Evolutionary conservation across 1,284 basidiomycete species (phyloP), one percentile per base, ranked within the genome.

Genomic region (Gymnopus androsaceus): DNA sequence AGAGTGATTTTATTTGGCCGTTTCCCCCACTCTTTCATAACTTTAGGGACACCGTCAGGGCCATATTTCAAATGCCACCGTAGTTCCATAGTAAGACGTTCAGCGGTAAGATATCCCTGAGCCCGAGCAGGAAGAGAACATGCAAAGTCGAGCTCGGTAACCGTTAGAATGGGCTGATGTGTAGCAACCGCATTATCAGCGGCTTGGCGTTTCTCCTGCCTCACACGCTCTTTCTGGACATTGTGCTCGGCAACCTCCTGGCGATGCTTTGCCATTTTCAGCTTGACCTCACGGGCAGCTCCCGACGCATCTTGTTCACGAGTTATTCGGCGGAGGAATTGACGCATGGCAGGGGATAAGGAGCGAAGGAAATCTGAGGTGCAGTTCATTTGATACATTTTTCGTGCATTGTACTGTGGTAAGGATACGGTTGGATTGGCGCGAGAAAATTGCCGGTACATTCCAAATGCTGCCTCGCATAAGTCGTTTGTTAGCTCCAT

Each of bases 71-170:
- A n/a, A n/a, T n/a, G n/a, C n/a, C n/a, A n/a, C n/a, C n/a, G n/a
- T n/a, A n/a, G n/a, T n/a, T n/a, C n/a, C n/a, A n/a, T n/a, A n/a
- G n/a, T n/a, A n/a, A n/a, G n/a, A n/a, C n/a, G n/a, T n/a, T n/a
- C n/a, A n/a, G n/a, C n/a, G n/a, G n/a, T n/a, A n/a, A n/a, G n/a
- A n/a, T n/a, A n/a, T n/a, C n/a, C n/a, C n/a, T n/a, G n/a, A n/a
- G n/a, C n/a, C n/a, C n/a, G n/a, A n/a, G n/a, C n/a, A n/a, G n/a
- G n/a, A n/a, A n/a, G n/a, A n/a, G n/a, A n/a, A n/a, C n/a, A n/a
- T n/a, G n/a, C n/a, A n/a, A n/a, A 6, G 38, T 69, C 9, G 59
- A 64, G 6, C 15, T 46, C 53, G 3, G 47, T 56, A 3, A 44
- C 12, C 8, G 48, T 50, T n/a, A 34, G 14, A 15, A 56, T 14